Evolutionary conservation across 352 stramenopile genomes (phyloP), one percentile per base, ranked within the genome.

Genomic region (Plasmopara viticola): DNA sequence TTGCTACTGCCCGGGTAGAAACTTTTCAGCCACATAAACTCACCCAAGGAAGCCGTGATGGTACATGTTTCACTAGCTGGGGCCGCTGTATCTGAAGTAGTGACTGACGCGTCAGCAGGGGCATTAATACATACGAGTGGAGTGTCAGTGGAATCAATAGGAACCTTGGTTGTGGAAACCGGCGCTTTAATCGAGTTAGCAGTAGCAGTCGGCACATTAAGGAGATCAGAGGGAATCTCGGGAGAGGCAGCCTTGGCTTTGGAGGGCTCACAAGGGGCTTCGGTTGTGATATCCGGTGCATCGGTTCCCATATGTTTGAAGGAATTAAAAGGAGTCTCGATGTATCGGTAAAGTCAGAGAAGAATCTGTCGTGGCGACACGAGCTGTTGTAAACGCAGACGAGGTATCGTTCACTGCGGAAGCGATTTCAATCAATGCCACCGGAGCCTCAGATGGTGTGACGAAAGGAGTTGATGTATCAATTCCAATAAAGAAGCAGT

Each of bases 11-110:
- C 64, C 25, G 39, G 42, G 25, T 35, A 31, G 54, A 52, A 59
- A 17, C 35, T 54, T 33, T 34, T 17, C 9, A 49, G 17, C 62
- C 61, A 78, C 33, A 48, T 35, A 38, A 74, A 54, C 20, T 68
- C 58, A 3, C 64, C 64, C 9, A 50, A 41, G 29, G 57, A 56
- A 10, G 56, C 58, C 13, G 56, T 40, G 20, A 66, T 35, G 12
- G 44, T 52, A 42, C 64, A 72, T 30, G 17, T 44, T 14, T 30
- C 6, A 30, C 7, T 18, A 4, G 39, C 44, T 12, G 45, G 31
- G 10, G 31, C 29, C 29, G 52, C 39, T 1, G 53, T 55, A 18
- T 44, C 41, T 5, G 46, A 31, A 25, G 51, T 43, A 0, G 54
- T 17, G 29, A 29, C 35, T 14, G 29, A 9, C 9, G 15, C 18